phyloP scores from a whole-genome alignment of 805 yeast species.

The Brettanomyces nanus region DNA sequence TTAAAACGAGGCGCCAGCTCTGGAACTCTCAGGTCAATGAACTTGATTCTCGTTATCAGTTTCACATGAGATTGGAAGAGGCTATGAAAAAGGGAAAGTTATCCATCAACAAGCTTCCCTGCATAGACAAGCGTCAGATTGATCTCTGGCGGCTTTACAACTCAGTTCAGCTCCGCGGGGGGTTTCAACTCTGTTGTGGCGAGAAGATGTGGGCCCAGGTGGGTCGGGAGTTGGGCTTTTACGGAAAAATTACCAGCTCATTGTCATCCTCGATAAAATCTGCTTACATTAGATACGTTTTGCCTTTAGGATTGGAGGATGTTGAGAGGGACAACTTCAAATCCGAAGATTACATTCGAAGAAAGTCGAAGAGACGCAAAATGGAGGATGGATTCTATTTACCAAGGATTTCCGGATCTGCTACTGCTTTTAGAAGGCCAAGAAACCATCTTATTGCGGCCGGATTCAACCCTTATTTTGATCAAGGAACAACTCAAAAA shows the following conservation, averaged over 20 bases:
- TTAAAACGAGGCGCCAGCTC: conserved; percentile 41
- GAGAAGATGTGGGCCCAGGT: conserved; percentile 76
- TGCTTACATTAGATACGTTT: conserved; percentile 42
- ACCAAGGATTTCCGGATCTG: conserved; percentile 39
- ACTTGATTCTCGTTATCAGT: conserved; percentile 34
- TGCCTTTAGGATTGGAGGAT: conserved; percentile 14
- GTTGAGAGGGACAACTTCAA: conserved; percentile 9
- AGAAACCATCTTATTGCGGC: conserved; percentile 37
- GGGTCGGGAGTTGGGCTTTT: conserved; percentile 72
- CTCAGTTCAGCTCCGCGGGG: conserved; percentile 59
- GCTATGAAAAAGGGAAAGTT: conserved; percentile 6
- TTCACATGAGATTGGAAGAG: conserved; percentile 38
- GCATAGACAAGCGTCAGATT: conserved; percentile 56
- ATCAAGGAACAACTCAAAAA: conserved; percentile 37
- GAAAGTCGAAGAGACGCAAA: conserved; percentile 2
- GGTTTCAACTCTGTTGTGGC: conserved; percentile 52
- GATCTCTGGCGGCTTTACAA: conserved; percentile 54
- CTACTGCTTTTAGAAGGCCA: conserved; percentile 36
- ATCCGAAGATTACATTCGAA: conserved; percentile 3
- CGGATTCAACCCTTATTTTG: conserved; percentile 45
- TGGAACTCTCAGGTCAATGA: conserved; percentile 38
- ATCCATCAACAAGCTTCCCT: conserved; percentile 42
- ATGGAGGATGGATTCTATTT: conserved; percentile 5
- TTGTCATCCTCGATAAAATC: conserved; percentile 58
- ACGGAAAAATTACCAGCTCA: conserved; percentile 64